Evolutionary conservation across 2,329 filamentous ascomycete genomes (phyloP).

Genomic region (Thermoascus crustaceus): DNA sequence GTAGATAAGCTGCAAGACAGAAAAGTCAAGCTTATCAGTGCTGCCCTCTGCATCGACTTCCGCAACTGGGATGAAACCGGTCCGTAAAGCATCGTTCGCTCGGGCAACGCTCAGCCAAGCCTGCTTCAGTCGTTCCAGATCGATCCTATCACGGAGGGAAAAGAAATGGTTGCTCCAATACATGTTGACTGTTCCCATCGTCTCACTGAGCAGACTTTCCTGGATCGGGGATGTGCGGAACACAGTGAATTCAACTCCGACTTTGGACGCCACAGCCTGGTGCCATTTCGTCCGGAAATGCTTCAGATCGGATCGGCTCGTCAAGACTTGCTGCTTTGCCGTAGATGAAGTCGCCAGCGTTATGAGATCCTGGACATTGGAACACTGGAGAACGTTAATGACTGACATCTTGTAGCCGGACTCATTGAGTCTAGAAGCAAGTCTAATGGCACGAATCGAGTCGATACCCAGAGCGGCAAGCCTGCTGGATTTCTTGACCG

Average conservation of each 20-base stretch:
- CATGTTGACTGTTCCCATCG: constrained; percentile 27
- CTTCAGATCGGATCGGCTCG: constrained; percentile 12
- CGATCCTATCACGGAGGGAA: constrained; percentile 18
- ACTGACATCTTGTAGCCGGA: constrained; percentile 19
- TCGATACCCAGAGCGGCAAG: constrained; percentile 23
- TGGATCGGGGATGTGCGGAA: constrained; percentile 28
- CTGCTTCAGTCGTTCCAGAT: constrained; percentile 19
- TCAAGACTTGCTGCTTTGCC: background rate
- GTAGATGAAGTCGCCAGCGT: constrained; percentile 7
- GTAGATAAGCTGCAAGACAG: constrained; percentile 23
- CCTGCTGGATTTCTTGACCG: constrained; percentile 15
- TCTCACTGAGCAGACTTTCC: constrained; percentile 33
- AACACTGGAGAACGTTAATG: constrained; percentile 21
- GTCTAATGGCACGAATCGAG: constrained; percentile 24
- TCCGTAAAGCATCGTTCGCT: constrained; percentile 29
- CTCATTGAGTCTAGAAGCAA: constrained; percentile 18
- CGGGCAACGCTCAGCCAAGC: constrained; percentile 26
- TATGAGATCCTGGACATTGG: constrained; percentile 20
- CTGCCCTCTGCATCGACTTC: constrained; percentile 9
- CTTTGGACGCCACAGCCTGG: constrained; percentile 7
- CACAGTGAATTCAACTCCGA: constrained; percentile 14
- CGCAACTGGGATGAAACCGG: constrained; percentile 27
- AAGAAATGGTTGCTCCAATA: constrained; percentile 37
- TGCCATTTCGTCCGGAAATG: constrained; percentile 18
- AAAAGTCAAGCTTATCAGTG: constrained; percentile 11